Evolutionary conservation across 257 asterid genomes (phyloP), one percentile per base, ranked within the genome.

Genomic region (Schizonepeta tenuifolia): DNA sequence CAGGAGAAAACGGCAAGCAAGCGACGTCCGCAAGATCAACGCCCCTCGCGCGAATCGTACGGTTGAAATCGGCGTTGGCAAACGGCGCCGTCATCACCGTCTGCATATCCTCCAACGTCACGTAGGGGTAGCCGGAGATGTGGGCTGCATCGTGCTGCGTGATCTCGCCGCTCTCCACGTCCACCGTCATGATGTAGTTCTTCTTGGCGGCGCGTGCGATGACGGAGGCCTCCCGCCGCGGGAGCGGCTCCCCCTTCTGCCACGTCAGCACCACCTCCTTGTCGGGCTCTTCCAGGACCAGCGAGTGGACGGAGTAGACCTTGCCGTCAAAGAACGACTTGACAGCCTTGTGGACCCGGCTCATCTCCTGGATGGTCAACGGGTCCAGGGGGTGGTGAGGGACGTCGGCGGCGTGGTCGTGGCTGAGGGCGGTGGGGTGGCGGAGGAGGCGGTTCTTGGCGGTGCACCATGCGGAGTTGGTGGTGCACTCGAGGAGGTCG

Each of bases 371-470:
- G 33, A 81, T 21, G 20, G 96, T 88, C 40, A 92, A 82, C 9
- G 96, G 97, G 73, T 92, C 97, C 0, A 92, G 82, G 0, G 96
- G 95, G 83, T 92, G 93, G 55, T 55, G 80, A 15, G 96, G 92
- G 55, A 46, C 75, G 13, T 74, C 76, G 7, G 51, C 6, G 13
- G 84, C 38, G 79, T 79, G 88, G 79, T 77, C 77, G 12, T 59
- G 77, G 56, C 1, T 22, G 67, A 17, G 59, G 0, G 73, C 11
- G 53, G 73, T 6, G 6, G 82, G 80, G 71, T 24, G 86, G 65
- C 84, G 90, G 75, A 83, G 86, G 74, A 83, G 22, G 21, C 86
- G 83, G 80, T 81, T 85, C 65, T 85, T 85, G 65, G 87, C 75
- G 33, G 75, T 75, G 78, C 89, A 84, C 81, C 80, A 82, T 61